Percentiles rank a stretch among this genome's conserved stretches.
These are phyloP conservation scores for Kodamaea lidongshanica DNA, from an alignment of 805 yeast genomes.

Conservation along the genomic window DNA sequence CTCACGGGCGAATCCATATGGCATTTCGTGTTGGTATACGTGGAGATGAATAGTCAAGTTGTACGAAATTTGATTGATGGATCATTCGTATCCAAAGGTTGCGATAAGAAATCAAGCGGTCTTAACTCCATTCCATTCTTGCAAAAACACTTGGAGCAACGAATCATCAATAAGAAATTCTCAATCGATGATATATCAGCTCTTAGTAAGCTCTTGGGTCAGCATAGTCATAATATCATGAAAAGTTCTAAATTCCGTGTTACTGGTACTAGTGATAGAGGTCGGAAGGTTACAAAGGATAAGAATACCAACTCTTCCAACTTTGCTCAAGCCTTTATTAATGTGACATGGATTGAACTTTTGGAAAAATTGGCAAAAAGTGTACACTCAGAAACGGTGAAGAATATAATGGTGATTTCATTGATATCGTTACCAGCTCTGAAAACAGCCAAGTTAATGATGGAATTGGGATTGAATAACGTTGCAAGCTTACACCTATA, in stretches of 20 bases:
- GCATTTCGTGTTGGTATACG: constrained; percentile 57
- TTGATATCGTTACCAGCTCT: constrained; percentile 42
- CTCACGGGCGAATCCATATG: constrained; percentile 58
- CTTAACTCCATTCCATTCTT: constrained; percentile 39
- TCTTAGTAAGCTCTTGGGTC: constrained; percentile 44
- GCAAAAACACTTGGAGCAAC: constrained; percentile 47
- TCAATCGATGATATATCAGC: constrained; percentile 39
- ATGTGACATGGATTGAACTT: constrained; percentile 49
- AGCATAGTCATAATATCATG: constrained; percentile 14
- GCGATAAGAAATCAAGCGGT: constrained; percentile 45
- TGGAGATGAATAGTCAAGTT: constrained; percentile 32
- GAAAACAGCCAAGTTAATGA: constrained; percentile 36
- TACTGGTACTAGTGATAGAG: constrained; percentile 11
- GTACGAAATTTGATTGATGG: constrained; percentile 56
- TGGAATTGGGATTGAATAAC: constrained; percentile 41
- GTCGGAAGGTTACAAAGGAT: constrained; percentile 16
- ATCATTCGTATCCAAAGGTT: constrained; percentile 39
- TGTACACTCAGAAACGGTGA: constrained; percentile 39
- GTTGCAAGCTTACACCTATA: constrained; percentile 37
- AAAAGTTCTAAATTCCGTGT: constrained; percentile 12
- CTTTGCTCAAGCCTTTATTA: constrained; percentile 53
- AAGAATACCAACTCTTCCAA: constrained; percentile 19
- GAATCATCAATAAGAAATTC: constrained; percentile 45
- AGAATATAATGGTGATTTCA: constrained; percentile 48
- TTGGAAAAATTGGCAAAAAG: constrained; percentile 57